Evolutionary conservation across 106 monocot species (phyloP), one percentile per base, ranked within the genome.

Genomic region (Narthecium ossifragum): DNA sequence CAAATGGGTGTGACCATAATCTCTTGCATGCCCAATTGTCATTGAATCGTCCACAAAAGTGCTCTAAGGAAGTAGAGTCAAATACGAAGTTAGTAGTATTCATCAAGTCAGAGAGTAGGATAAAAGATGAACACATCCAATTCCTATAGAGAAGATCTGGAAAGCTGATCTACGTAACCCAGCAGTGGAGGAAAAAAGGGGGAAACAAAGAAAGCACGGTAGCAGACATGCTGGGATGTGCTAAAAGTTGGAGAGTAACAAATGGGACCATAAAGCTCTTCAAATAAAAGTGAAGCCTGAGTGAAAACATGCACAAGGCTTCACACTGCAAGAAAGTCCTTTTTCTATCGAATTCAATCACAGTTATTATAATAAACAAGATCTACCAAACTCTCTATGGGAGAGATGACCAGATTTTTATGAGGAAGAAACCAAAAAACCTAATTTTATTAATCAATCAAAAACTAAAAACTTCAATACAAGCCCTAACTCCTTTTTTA

Each of bases 1-100:
- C 27, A 93, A 66, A 73, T 93, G 93, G 5, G 82, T 93, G 66
- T 93, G 93, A 20, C 93, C 93, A 71, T 67, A 80, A 34, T 93
- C 88, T 74, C 88, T 81, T 46, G 88, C 85, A 80, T 89, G 70
- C 56, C 89, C 79, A 56, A 78, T 63, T 59, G 84, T 61, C 41
- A 82, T 67, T 7, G 73, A 34, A 63, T 85, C 64, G 59, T 88
- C 85, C 43, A 93, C 77, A 75, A 89, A 88, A 60, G 93, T 93
- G 56, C 88, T 85, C 88, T 93, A 63, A 5, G 41, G 17, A 57
- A 58, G 28, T 20, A 41, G 24, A 36, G 41, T 17, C 38, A 54
- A 2, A 41, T 32, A 24, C 26, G 15, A 26, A 26, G 10, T 15
- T 13, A 47, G 34, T 17, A 48, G 21, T 5, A 10, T 1, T n/a